These are phyloP conservation scores for Exophiala oligosperma DNA, from an alignment of 2,329 filamentous ascomycete species.

Conservation along the genomic window DNA sequence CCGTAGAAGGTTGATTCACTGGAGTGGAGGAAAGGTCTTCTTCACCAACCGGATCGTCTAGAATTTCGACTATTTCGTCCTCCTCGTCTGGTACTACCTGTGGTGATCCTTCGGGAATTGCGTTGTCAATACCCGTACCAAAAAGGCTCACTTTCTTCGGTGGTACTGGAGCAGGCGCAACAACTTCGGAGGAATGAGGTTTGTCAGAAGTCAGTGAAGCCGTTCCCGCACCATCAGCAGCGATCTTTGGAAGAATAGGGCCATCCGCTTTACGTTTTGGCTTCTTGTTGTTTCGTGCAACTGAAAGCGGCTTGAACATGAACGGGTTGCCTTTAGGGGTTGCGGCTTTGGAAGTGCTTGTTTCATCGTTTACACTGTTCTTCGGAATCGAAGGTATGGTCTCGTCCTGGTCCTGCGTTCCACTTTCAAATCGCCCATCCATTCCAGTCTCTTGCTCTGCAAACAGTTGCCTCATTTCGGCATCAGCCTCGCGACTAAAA, in stretches of 20 bases:
- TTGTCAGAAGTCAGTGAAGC: not conserved
- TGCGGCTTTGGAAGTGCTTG: conserved; percentile 51
- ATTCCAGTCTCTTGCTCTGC: conserved; percentile 38
- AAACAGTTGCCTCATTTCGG: conserved; percentile 36
- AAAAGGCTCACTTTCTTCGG: conserved; percentile 48
- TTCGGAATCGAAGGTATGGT: conserved; percentile 18
- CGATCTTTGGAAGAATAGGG: not conserved
- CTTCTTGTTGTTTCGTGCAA: conserved; percentile 71
- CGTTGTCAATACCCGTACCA: conserved; percentile 29
- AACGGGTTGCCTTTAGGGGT: conserved; percentile 72
- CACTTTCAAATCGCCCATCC: conserved; percentile 7
- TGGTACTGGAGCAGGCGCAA: conserved; percentile 34
- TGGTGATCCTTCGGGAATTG: conserved; percentile 3
- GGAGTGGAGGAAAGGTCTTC: conserved; percentile 23
- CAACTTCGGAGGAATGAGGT: not conserved
- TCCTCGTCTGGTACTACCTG: conserved; percentile 9
- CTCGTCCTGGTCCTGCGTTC: conserved; percentile 14
- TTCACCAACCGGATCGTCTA: conserved; percentile 34
- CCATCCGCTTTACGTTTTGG: conserved; percentile 58
- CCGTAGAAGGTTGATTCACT: conserved; percentile 5
- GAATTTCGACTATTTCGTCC: conserved; percentile 40
- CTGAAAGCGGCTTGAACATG: conserved; percentile 87
- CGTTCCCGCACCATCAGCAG: not conserved
- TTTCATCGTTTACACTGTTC: conserved; percentile 43
- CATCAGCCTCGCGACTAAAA: conserved; percentile 66